A percentile compares a stretch with the other conserved stretches of the same genome.
These are phyloP conservation scores for Telfairia occidentalis DNA, from an alignment of 331 rosid genomes.

Conservation along the genomic window DNA sequence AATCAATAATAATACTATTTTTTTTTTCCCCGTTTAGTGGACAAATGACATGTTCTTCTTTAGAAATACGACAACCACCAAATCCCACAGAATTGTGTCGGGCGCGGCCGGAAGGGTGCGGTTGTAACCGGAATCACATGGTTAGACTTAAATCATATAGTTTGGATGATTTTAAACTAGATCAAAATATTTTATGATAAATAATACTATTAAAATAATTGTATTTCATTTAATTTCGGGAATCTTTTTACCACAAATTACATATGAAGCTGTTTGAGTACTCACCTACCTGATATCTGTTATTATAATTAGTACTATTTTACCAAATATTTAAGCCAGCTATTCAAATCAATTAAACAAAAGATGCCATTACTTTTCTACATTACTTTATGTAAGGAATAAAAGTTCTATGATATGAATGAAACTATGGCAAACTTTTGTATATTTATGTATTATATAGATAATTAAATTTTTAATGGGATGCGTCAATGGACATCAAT, in stretches of 20 bases:
- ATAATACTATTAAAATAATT: not conserved
- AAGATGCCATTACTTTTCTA: not conserved
- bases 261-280: not conserved
- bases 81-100: not conserved
- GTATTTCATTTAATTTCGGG: not conserved
- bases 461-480: not conserved
- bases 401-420: not conserved
- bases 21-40: not conserved
- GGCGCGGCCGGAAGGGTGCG: not conserved
- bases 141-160: not conserved
- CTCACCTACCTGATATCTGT: not conserved
- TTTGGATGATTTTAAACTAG: not conserved
- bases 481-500: not conserved
- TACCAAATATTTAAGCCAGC: constrained; percentile 1
- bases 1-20: not conserved
- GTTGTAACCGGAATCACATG: not conserved
- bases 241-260: not conserved
- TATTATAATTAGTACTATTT: not conserved
- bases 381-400: not conserved
- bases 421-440: not conserved
- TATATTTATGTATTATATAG: not conserved
- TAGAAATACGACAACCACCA: not conserved
- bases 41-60: not conserved
- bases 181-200: not conserved
- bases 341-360: constrained; percentile 2